Base-by-base conservation (phyloP, 495 filamentous ascomycete species). In the Aspergillus cristatus region DNA sequence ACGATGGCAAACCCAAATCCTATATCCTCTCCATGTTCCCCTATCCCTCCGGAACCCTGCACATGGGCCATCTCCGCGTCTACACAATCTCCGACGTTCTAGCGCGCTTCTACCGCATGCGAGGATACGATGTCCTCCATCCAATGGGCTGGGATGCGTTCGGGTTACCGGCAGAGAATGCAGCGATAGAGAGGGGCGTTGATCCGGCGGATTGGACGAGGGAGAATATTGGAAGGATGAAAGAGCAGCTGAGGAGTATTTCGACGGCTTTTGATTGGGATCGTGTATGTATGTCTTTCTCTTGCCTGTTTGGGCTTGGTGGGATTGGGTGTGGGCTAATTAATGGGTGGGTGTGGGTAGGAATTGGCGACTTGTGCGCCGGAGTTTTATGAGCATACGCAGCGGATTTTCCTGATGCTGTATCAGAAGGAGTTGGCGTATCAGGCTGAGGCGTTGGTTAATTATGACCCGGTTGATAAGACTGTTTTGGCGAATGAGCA, bases 111-210 rank as follows among this genome's bases (percentile, higher is more conserved):
- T 77, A 80, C 46, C 74, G 71, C 7, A 81, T 94, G 68, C 76
- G 78, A 37, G 87, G 87, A 2, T 67, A 78, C 52, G 62, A 83
- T 36, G 86, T 94, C 20, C 54, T 93, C 15, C 75, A 91, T 35
- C 87, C 87, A 18, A 93, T 94, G 77, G 87, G 86, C 2, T 94
- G 87, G 87, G 87, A 94, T 68, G 86, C 84, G 14, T 93, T 94
- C 54, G 87, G 87, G 2, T 64, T 94, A 29, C 87, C 87, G 7
- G 87, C 87, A 25, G 87, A 94, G 63, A 94, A 94, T 63, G 87
- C 87, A 13, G 87, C 87, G n/a, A 89, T 94, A 42, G 85, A 93
- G 61, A 65, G 81, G 35, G 83, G 84, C 25, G 67, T 90, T 42
- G 73, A 86, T 57, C 85, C 87, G 6, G 80, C 75, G 10, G 64